Percentiles rank a stretch among this genome's conserved stretches.
Evolutionary conservation across 306 rosid genomes (phyloP).

Genomic region (Mimosa pudica): DNA sequence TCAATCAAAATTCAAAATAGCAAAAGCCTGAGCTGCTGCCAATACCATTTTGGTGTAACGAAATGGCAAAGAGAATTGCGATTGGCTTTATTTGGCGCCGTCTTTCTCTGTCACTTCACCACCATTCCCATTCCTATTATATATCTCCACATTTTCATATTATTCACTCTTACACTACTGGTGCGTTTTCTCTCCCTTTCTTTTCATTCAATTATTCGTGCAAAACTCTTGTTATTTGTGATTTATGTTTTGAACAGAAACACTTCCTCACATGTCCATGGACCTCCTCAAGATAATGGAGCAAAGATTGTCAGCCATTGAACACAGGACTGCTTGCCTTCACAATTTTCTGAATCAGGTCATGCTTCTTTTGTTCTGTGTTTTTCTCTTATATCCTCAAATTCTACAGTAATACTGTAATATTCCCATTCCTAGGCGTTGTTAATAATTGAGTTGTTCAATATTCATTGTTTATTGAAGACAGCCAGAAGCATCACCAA

Average conservation of each 20-base stretch:
- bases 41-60: not conserved
- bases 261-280: slow-evolving; percentile 55
- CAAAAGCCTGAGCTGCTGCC: too few relatives aligned
- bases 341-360: slow-evolving; percentile 64
- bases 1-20: too few relatives aligned
- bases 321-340: slow-evolving; percentile 61
- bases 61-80: slow-evolving; percentile 36
- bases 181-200: slow-evolving; percentile 31
- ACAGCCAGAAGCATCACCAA: slow-evolving; percentile 84
- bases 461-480: slow-evolving; percentile 58
- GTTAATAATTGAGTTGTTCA: slow-evolving; percentile 15
- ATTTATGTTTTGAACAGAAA: slow-evolving; percentile 42
- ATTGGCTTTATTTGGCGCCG: slow-evolving; percentile 33
- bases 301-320: slow-evolving; percentile 65
- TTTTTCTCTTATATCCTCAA: not conserved
- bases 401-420: not conserved
- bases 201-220: not conserved
- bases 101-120: slow-evolving; percentile 30
- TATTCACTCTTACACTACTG: slow-evolving; percentile 52
- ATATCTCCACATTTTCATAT: slow-evolving; percentile 1
- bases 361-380: slow-evolving; percentile 16
- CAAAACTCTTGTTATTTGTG: not conserved
- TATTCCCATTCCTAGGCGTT: not conserved
- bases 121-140: not conserved
- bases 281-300: slow-evolving; percentile 77